Conservation (phyloP, 2,329 filamentous ascomycete species). For the Bipolaris zeicola region DNA sequence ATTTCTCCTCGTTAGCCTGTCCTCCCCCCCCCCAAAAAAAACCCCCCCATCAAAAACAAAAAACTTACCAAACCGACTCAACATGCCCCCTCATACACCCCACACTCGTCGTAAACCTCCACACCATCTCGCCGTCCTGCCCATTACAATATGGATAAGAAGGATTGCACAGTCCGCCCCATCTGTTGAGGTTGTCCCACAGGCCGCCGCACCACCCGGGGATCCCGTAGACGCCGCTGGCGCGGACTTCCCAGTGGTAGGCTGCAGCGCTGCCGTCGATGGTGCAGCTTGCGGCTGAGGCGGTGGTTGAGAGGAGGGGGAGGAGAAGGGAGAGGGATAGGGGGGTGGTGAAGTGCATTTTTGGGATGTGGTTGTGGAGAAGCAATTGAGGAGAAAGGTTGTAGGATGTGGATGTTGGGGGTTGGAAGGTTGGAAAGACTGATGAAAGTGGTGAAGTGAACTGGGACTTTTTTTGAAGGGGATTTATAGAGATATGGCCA, state of each 20-base stretch:
- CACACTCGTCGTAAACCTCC: not conserved
- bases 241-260: not conserved
- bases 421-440: not conserved
- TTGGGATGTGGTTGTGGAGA: no score
- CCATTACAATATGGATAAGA: not conserved
- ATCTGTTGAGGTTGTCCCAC: not conserved
- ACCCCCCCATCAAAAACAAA: not conserved
- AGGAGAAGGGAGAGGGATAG: not conserved
- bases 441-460: not conserved
- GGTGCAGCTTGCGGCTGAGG: not conserved
- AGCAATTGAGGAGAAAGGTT: no score
- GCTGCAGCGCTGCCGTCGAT: not conserved
- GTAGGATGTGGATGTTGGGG: no score
- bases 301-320: not conserved
- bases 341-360: not conserved
- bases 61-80: slow-evolving; percentile 1
- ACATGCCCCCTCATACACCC: not conserved
- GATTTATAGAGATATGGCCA: no score
- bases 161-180: not conserved
- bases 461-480: no score
- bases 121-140: not conserved
- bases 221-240: not conserved
- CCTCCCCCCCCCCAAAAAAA: no score
- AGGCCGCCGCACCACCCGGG: not conserved
- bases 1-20: not conserved